Conservation (phyloP, 1,139 yeast species). For the Eremothecium gossypii region DNA sequence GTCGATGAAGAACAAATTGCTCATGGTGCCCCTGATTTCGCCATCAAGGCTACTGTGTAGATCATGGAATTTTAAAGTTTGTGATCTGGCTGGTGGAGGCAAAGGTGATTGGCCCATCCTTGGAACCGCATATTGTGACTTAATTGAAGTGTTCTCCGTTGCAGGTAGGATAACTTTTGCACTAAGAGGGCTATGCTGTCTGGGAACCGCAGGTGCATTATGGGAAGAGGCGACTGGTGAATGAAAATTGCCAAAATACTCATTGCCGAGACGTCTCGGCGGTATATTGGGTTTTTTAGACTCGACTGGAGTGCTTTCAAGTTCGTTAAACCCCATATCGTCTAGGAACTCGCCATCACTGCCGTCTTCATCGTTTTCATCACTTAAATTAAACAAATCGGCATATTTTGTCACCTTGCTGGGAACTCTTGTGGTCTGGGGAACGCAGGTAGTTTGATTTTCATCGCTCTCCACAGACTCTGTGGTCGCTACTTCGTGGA, state of each 20-base stretch:
- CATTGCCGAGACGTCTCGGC: not conserved
- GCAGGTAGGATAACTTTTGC: not conserved
- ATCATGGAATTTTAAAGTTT: slow-evolving; percentile 27
- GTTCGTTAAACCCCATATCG: not conserved
- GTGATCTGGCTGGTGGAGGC: slow-evolving; percentile 26
- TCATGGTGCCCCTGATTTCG: slow-evolving; percentile 26
- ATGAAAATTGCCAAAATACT: not conserved
- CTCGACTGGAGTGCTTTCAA: not conserved
- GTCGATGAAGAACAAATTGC: slow-evolving; percentile 28
- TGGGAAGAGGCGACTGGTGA: not conserved
- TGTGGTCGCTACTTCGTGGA: too few species aligned
- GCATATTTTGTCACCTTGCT: slow-evolving; percentile 13
- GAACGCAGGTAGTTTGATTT: too few species aligned
- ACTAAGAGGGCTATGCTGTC: not conserved
- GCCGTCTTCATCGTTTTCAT: slow-evolving; percentile 14
- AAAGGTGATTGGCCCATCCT: slow-evolving; percentile 6
- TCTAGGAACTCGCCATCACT: not conserved
- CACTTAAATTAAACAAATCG: slow-evolving; percentile 23
- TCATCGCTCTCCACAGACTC: too few species aligned
- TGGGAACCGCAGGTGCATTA: not conserved
- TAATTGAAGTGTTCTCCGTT: not conserved
- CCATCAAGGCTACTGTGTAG: slow-evolving; percentile 25
- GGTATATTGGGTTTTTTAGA: not conserved
- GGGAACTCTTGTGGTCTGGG: too few species aligned
- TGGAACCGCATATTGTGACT: slow-evolving; percentile 1